A percentile compares a stretch with the other conserved stretches of the same genome.
These are phyloP conservation scores for Talaromyces wortmannii DNA, from an alignment of 495 filamentous ascomycete genomes.

Conservation along the genomic window DNA sequence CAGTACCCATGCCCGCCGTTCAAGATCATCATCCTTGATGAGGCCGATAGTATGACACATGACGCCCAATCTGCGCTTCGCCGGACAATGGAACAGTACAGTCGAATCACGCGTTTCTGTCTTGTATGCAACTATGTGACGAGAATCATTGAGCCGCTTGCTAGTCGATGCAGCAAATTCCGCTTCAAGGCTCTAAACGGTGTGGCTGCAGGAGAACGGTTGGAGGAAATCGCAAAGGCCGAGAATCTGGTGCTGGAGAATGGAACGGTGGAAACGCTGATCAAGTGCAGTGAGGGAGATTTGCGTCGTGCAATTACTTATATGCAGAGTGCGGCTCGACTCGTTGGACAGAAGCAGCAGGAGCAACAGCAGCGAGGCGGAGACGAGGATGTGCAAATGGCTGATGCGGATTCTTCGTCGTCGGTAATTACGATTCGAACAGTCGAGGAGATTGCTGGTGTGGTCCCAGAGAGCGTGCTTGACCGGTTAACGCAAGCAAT, in stretches of 20 bases:
- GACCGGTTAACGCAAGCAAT: slow-evolving; percentile 66
- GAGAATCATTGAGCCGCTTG: slow-evolving; percentile 92
- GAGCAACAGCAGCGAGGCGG: slow-evolving; percentile 43
- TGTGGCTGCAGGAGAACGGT: slow-evolving; percentile 62
- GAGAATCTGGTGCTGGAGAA: slow-evolving; percentile 71
- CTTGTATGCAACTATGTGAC: slow-evolving; percentile 99
- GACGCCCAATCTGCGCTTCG: slow-evolving; percentile 90
- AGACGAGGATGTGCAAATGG: slow-evolving; percentile 44
- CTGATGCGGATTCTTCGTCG: slow-evolving; percentile 20
- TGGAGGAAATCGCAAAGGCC: slow-evolving; percentile 71
- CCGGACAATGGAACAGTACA: slow-evolving; percentile 96
- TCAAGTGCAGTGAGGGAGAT: slow-evolving; percentile 87
- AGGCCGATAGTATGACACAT: slow-evolving; percentile 98
- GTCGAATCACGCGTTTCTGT: slow-evolving; percentile 93
- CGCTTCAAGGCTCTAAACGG: slow-evolving; percentile 94
- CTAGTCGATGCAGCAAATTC: slow-evolving; percentile 89
- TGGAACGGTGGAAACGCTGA: slow-evolving; percentile 75
- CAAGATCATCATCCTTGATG: slow-evolving; percentile 97
- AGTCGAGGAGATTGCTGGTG: slow-evolving; percentile 93
- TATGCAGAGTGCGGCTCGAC: slow-evolving; percentile 79
- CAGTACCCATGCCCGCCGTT: slow-evolving; percentile 93
- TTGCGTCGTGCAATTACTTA: slow-evolving; percentile 94
- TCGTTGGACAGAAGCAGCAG: slow-evolving; percentile 54
- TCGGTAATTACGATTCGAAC: slow-evolving; percentile 61
- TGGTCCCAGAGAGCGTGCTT: slow-evolving; percentile 72